A percentile compares a stretch with the other conserved stretches of the same genome.
Evolutionary conservation across 2,329 filamentous ascomycete species (phyloP).

Genomic region (Hortaea sp.): DNA sequence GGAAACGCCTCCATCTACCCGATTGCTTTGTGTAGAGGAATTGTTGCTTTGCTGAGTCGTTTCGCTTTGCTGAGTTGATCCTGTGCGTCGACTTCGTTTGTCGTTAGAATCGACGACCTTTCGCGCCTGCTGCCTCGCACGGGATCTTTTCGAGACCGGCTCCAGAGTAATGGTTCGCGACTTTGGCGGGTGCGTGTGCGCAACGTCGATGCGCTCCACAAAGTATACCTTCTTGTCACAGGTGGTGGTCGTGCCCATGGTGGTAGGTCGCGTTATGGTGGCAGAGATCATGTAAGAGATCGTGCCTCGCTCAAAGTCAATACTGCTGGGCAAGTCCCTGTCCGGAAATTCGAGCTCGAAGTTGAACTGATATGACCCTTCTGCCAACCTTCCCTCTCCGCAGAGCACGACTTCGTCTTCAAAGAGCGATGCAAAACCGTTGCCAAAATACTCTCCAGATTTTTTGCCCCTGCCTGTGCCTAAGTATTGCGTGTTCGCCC

Average conservation of each 20-base stretch:
- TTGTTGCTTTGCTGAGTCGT: slow-evolving; percentile 14
- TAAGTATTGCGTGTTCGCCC: slow-evolving; percentile 38
- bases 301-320: slow-evolving; percentile 91
- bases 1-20: slow-evolving; percentile 22
- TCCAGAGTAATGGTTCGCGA: slow-evolving; percentile 79
- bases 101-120: slow-evolving; percentile 18
- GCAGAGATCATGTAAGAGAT: slow-evolving; percentile 87
- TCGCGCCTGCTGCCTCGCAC: slow-evolving; percentile 44
- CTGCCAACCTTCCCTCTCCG: slow-evolving; percentile 64
- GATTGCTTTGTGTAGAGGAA: slow-evolving; percentile 17
- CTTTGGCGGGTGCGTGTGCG: slow-evolving; percentile 60
- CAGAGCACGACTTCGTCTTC: slow-evolving; percentile 74
- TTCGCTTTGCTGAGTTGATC: slow-evolving; percentile 15
- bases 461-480: slow-evolving; percentile 46
- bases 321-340: slow-evolving; percentile 72
- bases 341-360: slow-evolving; percentile 63
- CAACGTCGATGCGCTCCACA: slow-evolving; percentile 76
- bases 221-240: slow-evolving; percentile 75
- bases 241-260: slow-evolving; percentile 68
- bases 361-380: slow-evolving; percentile 69
- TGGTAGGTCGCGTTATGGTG: slow-evolving; percentile 78
- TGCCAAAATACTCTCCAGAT: slow-evolving; percentile 53
- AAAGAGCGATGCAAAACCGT: slow-evolving; percentile 71
- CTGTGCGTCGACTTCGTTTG: slow-evolving; percentile 15
- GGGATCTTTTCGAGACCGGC: slow-evolving; percentile 55